Evolutionary conservation across 108 stramenopile species (phyloP), one percentile per base, ranked within the genome.

Genomic region (Aurantiochytrium sp.): DNA sequence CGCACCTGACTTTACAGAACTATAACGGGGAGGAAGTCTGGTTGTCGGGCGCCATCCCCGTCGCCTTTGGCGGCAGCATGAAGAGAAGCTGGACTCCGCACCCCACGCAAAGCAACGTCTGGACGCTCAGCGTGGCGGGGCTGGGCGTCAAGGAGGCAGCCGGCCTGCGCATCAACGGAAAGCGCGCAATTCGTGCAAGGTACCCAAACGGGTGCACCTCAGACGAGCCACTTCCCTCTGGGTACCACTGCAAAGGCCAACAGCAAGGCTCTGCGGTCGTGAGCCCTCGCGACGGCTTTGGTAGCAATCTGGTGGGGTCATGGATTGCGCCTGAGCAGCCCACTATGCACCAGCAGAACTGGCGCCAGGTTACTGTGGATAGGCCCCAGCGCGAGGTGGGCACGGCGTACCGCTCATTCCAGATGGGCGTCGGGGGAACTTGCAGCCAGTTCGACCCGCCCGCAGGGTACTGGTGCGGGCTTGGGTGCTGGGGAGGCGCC

Each of bases 391-490:
- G 73, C 45, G 30, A 81, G 30, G 45, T 27, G 39, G 73, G 73
- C 8, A 48, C 45, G 6, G 39, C 73, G 12, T 81, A 81, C 2
- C 39, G 12, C 42, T 12, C 12, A n/a, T 81, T 30, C 24, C 73
- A 81, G 45, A 41, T 81, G 6, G 73, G 73, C 30, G 73, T 81
- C n/a, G 73, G 73, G 27, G 73, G 73, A 6, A 48, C 73, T 12
- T 81, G 73, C 73, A 15, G 45, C 27, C 19, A 48, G 15, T 81
- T 30, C 1, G 39, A 41, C 32, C 73, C 73, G 1, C 73, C 73
- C 6, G 73, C 73, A 22, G 73, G 73, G n/a, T 81, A 81, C 73
- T 81, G 73, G 73, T 81, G 73, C 32, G 73, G 73, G 6, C n/a
- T 48, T 24, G 45, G 45, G 30, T 81, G 73, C 39, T 81, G 39